Evolutionary conservation across 345 rosid species (phyloP).

Genomic region (Limnanthes douglasii): DNA sequence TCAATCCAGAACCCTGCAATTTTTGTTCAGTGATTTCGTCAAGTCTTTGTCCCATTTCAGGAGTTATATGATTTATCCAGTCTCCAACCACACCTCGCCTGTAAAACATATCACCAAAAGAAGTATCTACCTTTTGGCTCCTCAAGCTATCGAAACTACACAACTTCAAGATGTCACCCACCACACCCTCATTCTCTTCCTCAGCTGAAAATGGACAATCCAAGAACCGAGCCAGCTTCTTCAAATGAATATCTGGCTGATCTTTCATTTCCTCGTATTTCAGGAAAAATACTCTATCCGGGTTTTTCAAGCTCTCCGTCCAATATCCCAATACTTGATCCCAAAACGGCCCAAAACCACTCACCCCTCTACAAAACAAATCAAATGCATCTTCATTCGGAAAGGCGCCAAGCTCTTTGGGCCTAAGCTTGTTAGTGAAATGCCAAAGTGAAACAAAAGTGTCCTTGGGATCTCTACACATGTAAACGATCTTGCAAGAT

Average conservation of each 20-base stretch:
- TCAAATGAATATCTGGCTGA: slow-evolving; percentile 18
- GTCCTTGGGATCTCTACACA: slow-evolving; percentile 35
- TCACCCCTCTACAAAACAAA: slow-evolving; percentile 17
- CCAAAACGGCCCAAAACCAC: slow-evolving; percentile 42
- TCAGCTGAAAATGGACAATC: slow-evolving; percentile 25
- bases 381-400: slow-evolving; percentile 24
- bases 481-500: slow-evolving; percentile 19
- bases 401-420: slow-evolving; percentile 9
- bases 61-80: slow-evolving; percentile 27
- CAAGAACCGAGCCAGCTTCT: slow-evolving; percentile 27
- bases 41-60: slow-evolving; percentile 21
- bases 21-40: slow-evolving; percentile 23
- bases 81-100: slow-evolving; percentile 36
- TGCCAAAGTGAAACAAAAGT: slow-evolving; percentile 38
- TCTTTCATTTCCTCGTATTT: slow-evolving; percentile 29
- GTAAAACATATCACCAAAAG: slow-evolving; percentile 23
- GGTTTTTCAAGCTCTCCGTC: slow-evolving; percentile 29
- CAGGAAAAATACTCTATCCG: slow-evolving; percentile 26
- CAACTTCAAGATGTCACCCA: slow-evolving; percentile 25
- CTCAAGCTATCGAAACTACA: slow-evolving; percentile 37
- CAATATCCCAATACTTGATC: slow-evolving; percentile 40
- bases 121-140: slow-evolving; percentile 30
- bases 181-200: slow-evolving; percentile 19
- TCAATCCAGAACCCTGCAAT: slow-evolving; percentile 31
- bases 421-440: slow-evolving; percentile 13